Conservation (phyloP, 805 yeast species). For the Starmerella lactis-condensi region DNA sequence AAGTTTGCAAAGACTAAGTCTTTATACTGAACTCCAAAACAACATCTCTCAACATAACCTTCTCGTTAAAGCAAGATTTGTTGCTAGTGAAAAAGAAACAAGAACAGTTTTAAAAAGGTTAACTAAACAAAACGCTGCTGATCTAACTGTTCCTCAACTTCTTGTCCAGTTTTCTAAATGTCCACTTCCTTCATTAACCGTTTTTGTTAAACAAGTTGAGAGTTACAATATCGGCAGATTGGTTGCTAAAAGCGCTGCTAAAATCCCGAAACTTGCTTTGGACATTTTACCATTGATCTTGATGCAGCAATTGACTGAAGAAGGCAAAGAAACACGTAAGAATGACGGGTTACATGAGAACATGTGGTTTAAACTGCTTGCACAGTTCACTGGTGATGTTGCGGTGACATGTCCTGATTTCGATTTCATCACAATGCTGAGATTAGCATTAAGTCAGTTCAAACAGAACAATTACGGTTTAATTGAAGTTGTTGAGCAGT, state of each 20-base stretch:
- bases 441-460: conserved; percentile 9
- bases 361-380: conserved; percentile 11
- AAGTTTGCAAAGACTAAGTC: conserved; percentile 3
- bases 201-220: conserved; percentile 13
- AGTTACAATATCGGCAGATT: conserved; percentile 14
- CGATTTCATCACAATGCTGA: conserved; percentile 8
- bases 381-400: conserved; percentile 13
- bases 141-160: conserved; percentile 12
- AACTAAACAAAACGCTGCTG: conserved; percentile 6
- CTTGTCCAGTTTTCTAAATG: conserved; percentile 8
- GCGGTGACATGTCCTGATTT: conserved; percentile 7
- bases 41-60: conserved; percentile 5
- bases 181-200: conserved; percentile 12
- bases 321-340: conserved; percentile 9
- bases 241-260: conserved; percentile 6
- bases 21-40: conserved; percentile 10
- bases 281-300: conserved; percentile 12
- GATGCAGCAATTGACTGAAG: conserved; percentile 12
- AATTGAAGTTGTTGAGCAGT: conserved; percentile 7
- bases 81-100: conserved; percentile 10
- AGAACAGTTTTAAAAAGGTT: conserved; percentile 11
- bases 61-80: conserved; percentile 10
- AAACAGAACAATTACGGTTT: conserved; percentile 4
- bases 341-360: conserved; percentile 10
- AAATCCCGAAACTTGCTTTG: conserved; percentile 9